Evolutionary conservation across 140 eudicot genomes (phyloP).

Genomic region (Eryngium alpinum): DNA sequence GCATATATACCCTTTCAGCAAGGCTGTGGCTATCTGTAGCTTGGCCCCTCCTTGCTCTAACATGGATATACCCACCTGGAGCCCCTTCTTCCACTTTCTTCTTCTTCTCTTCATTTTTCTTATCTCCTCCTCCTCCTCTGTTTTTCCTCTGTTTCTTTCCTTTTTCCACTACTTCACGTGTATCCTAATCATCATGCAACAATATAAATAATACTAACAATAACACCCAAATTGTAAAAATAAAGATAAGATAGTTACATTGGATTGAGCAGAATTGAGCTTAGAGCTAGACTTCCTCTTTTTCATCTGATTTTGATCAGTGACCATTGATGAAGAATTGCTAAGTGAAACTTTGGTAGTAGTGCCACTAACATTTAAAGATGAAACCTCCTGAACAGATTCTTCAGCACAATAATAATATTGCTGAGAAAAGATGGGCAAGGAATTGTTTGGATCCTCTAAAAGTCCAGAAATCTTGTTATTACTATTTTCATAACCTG

Average conservation of each 20-base stretch:
- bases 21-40: slow-evolving; percentile 94
- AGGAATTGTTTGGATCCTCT: slow-evolving; percentile 22
- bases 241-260: slow-evolving; percentile 27
- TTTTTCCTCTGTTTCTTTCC: slow-evolving; percentile 46
- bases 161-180: slow-evolving; percentile 26
- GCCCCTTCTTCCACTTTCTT: slow-evolving; percentile 20
- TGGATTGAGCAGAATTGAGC: slow-evolving; percentile 56
- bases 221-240: background rate
- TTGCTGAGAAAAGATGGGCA: slow-evolving; percentile 26
- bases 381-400: slow-evolving; percentile 16
- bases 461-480: slow-evolving; percentile 4
- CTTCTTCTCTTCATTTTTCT: slow-evolving; percentile 15
- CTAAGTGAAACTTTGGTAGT: slow-evolving; percentile 16
- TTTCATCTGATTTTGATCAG: slow-evolving; percentile 37
- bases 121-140: slow-evolving; percentile 1
- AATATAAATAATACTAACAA: too few species aligned
- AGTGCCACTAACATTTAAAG: slow-evolving; percentile 18
- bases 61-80: slow-evolving; percentile 65
- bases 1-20: slow-evolving; percentile 76
- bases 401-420: slow-evolving; percentile 25
- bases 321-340: slow-evolving; percentile 35
- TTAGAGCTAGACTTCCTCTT: slow-evolving; percentile 50
- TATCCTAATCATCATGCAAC: slow-evolving; percentile 22
- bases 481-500: background rate
- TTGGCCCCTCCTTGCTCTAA: slow-evolving; percentile 93